Base-by-base conservation (phyloP, 129 eudicot species). In the Flaveria ramosissima region DNA sequence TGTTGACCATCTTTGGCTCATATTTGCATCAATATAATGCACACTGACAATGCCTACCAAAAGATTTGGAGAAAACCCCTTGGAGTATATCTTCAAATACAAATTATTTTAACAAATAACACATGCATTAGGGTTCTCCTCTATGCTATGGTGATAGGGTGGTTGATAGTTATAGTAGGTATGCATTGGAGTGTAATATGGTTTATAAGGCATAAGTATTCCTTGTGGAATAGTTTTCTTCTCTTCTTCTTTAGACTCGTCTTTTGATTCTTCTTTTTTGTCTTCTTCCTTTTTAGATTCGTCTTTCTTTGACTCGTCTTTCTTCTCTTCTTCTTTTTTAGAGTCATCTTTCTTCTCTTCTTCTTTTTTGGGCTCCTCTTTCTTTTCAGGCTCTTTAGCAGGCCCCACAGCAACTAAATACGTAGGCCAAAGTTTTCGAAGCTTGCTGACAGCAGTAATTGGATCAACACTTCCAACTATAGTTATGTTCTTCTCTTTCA, bases 41-140 rank as follows among this genome's bases (percentile, higher is more conserved):
- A 66, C 45, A 46, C 12, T 46, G 69, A 47, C 75, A 77, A 30
- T 30, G 5, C 63, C 62, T 77, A 63, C 70, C 43, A 43, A 70
- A 70, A 24, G 69, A 71, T 52, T 68, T 70, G 81, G 73, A 61
- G 81, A 81, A 52, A 70, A 43, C 32, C 30, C 68, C 57, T n/a
- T 48, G 3, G 42, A 74, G 66, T 59, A 3, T 65, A 70, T 53
- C 47, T 77, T 76, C 83, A 80, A 55, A 17, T 12, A 67, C 70
- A 53, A 16, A 43, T 66, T 71, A 68, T 59, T 50, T 84, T 50
- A 88, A 65, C 80, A 81, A 21, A 94, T 91, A 16, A 78, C 83
- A 70, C 98, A 94, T 48, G 86, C 91, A 84, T 88, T 94, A 17
- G 97, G 93, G 78, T 89, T 94, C 89, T 94, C 98, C 78, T 94